Conservation (phyloP, 1,284 basidiomycete species). For the Prillingera fragicola region DNA sequence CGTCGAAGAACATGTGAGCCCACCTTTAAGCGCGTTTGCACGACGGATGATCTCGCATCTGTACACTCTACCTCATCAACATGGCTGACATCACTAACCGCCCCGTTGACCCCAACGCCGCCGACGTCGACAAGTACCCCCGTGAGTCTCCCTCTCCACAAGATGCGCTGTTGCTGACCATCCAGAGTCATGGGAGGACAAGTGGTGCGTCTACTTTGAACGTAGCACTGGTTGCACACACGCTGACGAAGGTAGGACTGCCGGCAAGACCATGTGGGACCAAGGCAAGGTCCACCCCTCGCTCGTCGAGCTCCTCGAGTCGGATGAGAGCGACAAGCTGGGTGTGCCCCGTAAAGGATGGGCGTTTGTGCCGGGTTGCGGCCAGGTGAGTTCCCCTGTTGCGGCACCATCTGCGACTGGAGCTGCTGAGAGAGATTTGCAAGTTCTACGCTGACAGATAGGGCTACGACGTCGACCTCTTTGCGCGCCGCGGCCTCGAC, state of each 20-base stretch:
- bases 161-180: background rate
- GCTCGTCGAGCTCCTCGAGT: slow-evolving; percentile 55
- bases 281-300: slow-evolving; percentile 55
- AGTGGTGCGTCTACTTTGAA: slow-evolving; percentile 16
- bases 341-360: slow-evolving; percentile 55
- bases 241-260: slow-evolving; percentile 52
- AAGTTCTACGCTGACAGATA: slow-evolving; percentile 28
- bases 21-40: too few species aligned
- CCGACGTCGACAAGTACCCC: background rate
- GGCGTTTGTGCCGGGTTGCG: slow-evolving; percentile 68
- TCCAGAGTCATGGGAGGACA: slow-evolving; percentile 22
- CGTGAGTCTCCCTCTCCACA: background rate
- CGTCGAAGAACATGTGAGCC: too few species aligned
- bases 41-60: too few species aligned
- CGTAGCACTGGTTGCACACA: background rate
- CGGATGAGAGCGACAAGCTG: slow-evolving; percentile 45
- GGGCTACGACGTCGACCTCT: slow-evolving; percentile 65
- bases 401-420: background rate
- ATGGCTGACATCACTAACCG: background rate
- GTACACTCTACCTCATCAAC: background rate
- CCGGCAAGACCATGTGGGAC: slow-evolving; percentile 55
- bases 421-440: background rate
- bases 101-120: background rate
- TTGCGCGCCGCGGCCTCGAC: slow-evolving; percentile 53
- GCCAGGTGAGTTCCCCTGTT: slow-evolving; percentile 55